These are phyloP conservation scores for Capronia americana DNA, from an alignment of 2,329 filamentous ascomycete genomes.

Conservation along the genomic window DNA sequence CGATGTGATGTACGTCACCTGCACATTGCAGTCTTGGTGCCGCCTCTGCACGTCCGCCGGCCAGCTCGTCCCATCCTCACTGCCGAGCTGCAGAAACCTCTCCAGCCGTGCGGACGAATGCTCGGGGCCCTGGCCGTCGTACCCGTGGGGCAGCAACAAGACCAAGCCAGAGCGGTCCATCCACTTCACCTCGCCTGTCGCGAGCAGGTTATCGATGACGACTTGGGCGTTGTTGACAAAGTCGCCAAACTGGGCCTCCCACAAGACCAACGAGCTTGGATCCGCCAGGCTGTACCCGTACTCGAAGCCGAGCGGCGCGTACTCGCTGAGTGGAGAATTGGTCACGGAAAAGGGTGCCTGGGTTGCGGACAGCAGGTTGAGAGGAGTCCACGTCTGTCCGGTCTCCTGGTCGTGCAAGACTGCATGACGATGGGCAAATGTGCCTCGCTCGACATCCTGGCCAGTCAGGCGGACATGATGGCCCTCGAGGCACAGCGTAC, in stretches of 20 bases:
- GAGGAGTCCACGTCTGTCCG: slow-evolving; percentile 88
- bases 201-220: slow-evolving; percentile 98
- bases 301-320: slow-evolving; percentile 87
- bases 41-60: slow-evolving; percentile 87
- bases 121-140: slow-evolving; percentile 92
- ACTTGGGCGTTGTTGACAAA: slow-evolving; percentile 99
- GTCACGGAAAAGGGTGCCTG: slow-evolving; percentile 96
- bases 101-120: neutral
- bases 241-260: slow-evolving; percentile 99
- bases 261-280: slow-evolving; percentile 96
- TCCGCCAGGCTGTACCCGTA: slow-evolving; percentile 98
- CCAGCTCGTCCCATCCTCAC: slow-evolving; percentile 91
- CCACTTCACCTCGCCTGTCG: slow-evolving; percentile 98
- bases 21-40: slow-evolving; percentile 99
- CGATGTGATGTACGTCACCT: slow-evolving; percentile 96
- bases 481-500: slow-evolving; percentile 86
- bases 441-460: slow-evolving; percentile 98
- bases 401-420: slow-evolving; percentile 98
- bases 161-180: slow-evolving; percentile 96
- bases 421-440: slow-evolving; percentile 96
- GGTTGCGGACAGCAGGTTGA: slow-evolving; percentile 86
- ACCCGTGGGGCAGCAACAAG: slow-evolving; percentile 95
- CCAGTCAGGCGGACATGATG: slow-evolving; percentile 97
- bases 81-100: slow-evolving; percentile 7
- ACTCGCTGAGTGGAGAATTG: slow-evolving; percentile 86